Conservation (phyloP, 2,329 filamentous ascomycete genomes). For the Sarocladium kiliense region DNA sequence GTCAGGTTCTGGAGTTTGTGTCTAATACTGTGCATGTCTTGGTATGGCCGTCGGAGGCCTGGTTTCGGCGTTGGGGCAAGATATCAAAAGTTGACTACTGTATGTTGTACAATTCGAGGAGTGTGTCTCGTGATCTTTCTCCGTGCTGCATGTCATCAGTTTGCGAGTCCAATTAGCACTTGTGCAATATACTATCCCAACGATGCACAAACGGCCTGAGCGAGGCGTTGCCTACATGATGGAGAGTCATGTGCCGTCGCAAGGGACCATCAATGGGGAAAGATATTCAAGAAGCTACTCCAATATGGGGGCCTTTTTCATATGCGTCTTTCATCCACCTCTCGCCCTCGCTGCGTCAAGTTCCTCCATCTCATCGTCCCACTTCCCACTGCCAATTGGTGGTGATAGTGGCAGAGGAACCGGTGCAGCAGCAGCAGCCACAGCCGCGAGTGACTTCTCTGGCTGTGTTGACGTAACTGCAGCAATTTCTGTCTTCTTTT, state of each 20-base stretch:
- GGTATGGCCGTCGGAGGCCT: conserved; percentile 11
- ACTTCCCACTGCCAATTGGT: conserved; percentile 37
- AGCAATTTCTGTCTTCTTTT: conserved; percentile 22
- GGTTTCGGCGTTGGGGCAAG: conserved; percentile 6
- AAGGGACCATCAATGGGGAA: too few species aligned
- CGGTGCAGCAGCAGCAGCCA: conserved; percentile 20
- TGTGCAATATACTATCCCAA: too few species aligned
- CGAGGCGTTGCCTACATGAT: too few species aligned
- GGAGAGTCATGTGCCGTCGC: too few species aligned
- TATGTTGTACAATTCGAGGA: neutral
- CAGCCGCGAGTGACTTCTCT: conserved; percentile 8
- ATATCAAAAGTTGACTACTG: conserved; percentile 7
- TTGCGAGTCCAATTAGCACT: too few species aligned
- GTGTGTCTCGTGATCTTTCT: neutral
- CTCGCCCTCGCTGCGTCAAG: conserved; percentile 32
- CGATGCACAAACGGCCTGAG: too few species aligned
- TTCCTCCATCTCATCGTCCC: conserved; percentile 56
- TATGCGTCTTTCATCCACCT: conserved; percentile 10
- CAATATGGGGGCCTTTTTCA: neutral
- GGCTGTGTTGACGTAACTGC: conserved; percentile 15
- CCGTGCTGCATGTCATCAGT: neutral
- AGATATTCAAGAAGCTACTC: neutral
- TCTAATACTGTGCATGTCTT: neutral
- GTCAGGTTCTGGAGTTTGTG: neutral
- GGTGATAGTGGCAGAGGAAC: conserved; percentile 26